Evolutionary conservation across 2,329 filamentous ascomycete genomes (phyloP).

Genomic region (Fusarium sp.): DNA sequence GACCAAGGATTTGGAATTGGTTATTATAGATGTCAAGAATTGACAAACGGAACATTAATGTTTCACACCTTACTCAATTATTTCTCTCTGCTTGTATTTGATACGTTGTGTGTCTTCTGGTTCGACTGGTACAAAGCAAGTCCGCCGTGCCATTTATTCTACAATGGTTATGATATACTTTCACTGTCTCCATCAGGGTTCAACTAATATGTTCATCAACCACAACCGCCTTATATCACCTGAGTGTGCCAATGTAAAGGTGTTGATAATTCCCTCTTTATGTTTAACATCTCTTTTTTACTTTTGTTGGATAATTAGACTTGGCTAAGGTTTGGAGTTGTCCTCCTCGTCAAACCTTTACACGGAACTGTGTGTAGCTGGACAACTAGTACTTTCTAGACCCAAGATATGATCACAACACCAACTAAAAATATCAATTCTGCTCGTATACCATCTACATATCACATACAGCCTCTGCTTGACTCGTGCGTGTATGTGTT

Average conservation of each 20-base stretch:
- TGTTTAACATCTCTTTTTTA: neutral
- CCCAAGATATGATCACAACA: too few species aligned
- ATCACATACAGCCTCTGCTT: neutral
- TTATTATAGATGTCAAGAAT: slow-evolving; percentile 31
- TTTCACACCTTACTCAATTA: slow-evolving; percentile 4
- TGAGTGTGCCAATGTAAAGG: slow-evolving; percentile 3
- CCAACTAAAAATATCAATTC: too few species aligned
- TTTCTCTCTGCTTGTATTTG: neutral
- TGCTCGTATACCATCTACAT: too few species aligned
- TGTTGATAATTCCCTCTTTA: too few species aligned
- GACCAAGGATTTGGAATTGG: slow-evolving; percentile 11
- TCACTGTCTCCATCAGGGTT: too few species aligned
- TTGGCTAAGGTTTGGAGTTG: too few species aligned
- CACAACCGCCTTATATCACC: slow-evolving; percentile 4
- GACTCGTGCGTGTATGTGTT: neutral
- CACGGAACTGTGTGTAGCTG: slow-evolving; percentile 5
- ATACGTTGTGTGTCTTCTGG: too few species aligned
- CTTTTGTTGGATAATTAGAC: too few species aligned
- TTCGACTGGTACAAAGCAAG: too few species aligned
- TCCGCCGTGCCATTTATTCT: too few species aligned
- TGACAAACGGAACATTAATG: slow-evolving; percentile 10
- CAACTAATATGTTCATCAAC: slow-evolving; percentile 12
- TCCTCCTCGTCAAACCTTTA: too few species aligned
- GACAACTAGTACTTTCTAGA: neutral
- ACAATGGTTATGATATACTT: too few species aligned